Conservation (phyloP, 495 filamentous ascomycete genomes). For the Rhypophila decipiens region DNA sequence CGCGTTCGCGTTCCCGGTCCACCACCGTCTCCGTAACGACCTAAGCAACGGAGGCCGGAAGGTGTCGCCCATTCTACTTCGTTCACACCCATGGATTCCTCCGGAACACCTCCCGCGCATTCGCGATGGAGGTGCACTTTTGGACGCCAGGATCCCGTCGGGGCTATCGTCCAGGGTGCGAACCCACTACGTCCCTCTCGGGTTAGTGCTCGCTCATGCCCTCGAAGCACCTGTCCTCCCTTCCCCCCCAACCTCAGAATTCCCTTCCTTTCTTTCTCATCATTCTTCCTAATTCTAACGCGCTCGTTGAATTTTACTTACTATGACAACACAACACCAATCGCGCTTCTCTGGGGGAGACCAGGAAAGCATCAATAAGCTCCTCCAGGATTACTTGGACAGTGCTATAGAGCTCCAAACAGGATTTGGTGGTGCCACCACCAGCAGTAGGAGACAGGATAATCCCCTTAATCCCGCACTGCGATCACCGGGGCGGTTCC, state of each 20-base stretch:
- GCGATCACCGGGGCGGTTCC: slow-evolving; percentile 2
- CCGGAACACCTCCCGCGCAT: not conserved
- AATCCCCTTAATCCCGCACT: slow-evolving; percentile 1
- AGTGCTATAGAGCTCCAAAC: slow-evolving; percentile 1
- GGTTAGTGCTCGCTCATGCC: slow-evolving; percentile 3
- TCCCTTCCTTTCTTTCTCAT: slow-evolving; percentile 6
- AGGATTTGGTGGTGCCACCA: not conserved
- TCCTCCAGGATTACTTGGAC: slow-evolving; percentile 4
- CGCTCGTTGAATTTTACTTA: not conserved
- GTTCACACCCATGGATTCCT: not conserved
- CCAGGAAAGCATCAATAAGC: slow-evolving; percentile 6
- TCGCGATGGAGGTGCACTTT: slow-evolving; percentile 2
- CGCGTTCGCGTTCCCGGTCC: slow-evolving; percentile 1
- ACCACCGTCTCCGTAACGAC: slow-evolving; percentile 3
- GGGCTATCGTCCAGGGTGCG: not conserved
- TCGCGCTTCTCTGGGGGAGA: slow-evolving; percentile 4
- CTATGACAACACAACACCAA: slow-evolving; percentile 3
- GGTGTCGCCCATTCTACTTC: slow-evolving; percentile 1
- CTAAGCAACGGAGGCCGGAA: slow-evolving; percentile 3
- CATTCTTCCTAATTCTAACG: slow-evolving; percentile 5
- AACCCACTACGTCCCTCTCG: slow-evolving; percentile 1
- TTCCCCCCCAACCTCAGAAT: not conserved
- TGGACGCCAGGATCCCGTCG: slow-evolving; percentile 1
- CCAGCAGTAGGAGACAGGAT: slow-evolving; percentile 1
- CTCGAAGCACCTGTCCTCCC: not conserved